Percentiles rank a stretch among this genome's conserved stretches.
Evolutionary conservation across 2,329 filamentous ascomycete genomes (phyloP).

Genomic region (Cytospora leucostoma): DNA sequence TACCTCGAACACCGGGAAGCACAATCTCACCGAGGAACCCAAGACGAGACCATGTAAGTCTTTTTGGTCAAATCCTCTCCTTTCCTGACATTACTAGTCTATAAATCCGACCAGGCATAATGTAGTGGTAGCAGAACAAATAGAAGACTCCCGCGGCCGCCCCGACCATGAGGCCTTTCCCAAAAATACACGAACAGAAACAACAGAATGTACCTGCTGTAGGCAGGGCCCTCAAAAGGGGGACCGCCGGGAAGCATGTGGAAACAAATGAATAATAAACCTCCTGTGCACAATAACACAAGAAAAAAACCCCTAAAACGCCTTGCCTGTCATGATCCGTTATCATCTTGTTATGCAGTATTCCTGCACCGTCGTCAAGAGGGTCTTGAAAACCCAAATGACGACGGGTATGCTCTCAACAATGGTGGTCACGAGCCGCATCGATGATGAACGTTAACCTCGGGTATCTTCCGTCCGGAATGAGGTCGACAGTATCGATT

Average conservation of each 20-base stretch:
- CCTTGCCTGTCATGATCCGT: constrained; percentile 27
- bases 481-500: neutral
- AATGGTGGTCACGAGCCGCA: constrained; percentile 1
- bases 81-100: constrained; percentile 23
- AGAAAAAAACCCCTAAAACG: constrained; percentile 18
- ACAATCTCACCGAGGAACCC: neutral
- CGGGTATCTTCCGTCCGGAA: neutral
- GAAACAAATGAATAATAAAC: constrained; percentile 4
- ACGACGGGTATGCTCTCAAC: constrained; percentile 10
- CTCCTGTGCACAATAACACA: constrained; percentile 6
- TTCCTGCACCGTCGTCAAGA: constrained; percentile 4
- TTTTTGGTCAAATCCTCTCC: constrained; percentile 5
- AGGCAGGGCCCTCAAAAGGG: neutral
- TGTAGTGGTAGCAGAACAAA: constrained; percentile 12
- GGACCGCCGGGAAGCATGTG: neutral
- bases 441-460: neutral
- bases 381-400: neutral
- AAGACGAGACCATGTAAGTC: neutral
- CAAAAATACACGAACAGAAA: constrained; percentile 10
- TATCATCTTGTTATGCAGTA: constrained; percentile 24
- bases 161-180: neutral
- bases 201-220: constrained; percentile 2
- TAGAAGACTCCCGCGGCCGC: neutral
- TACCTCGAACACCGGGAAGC: neutral
- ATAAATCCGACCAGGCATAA: constrained; percentile 17